phyloP scores from a whole-genome alignment of 164 flowering plant species.

The Kalanchoe fedtschenkoi region DNA sequence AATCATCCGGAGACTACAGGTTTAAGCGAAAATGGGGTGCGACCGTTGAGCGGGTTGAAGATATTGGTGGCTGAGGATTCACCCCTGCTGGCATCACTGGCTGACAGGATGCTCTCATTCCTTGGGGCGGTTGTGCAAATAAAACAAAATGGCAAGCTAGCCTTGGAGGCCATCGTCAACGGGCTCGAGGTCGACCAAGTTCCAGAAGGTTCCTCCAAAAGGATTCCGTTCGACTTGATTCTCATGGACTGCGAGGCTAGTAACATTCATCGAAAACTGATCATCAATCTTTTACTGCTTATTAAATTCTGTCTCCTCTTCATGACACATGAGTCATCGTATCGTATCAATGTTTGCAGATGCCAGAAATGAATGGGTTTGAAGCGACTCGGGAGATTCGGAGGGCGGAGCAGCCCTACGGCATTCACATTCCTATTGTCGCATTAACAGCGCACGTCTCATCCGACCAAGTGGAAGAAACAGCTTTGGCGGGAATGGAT shows the following conservation, averaged over 20 bases:
- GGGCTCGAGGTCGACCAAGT: conserved; percentile 22
- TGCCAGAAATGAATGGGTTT: conserved; percentile 52
- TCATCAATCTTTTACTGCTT: too few species aligned
- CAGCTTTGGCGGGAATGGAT: conserved; percentile 47
- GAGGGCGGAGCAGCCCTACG: conserved; percentile 22
- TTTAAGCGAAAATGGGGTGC: background rate
- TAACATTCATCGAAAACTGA: too few species aligned
- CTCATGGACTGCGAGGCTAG: conserved; percentile 68
- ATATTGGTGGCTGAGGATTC: conserved; percentile 57
- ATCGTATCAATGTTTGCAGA: conserved; percentile 17
- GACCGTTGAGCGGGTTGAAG: conserved; percentile 27
- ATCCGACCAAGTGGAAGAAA: conserved; percentile 16
- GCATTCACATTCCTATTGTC: conserved; percentile 37
- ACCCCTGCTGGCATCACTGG: conserved; percentile 13
- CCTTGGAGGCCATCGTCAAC: conserved; percentile 13
- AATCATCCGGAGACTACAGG: background rate
- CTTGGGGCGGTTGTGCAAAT: conserved; percentile 37
- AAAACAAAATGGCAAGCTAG: conserved; percentile 50
- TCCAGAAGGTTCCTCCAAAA: background rate
- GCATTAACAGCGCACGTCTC: conserved; percentile 38
- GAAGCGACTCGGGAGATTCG: conserved; percentile 48
- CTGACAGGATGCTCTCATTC: conserved; percentile 8
- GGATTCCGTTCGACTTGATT: conserved; percentile 33
- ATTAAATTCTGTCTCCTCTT: too few species aligned
- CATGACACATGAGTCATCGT: background rate